These are phyloP conservation scores for Begonia masoniana DNA, from an alignment of 306 rosid genomes.

Conservation along the genomic window DNA sequence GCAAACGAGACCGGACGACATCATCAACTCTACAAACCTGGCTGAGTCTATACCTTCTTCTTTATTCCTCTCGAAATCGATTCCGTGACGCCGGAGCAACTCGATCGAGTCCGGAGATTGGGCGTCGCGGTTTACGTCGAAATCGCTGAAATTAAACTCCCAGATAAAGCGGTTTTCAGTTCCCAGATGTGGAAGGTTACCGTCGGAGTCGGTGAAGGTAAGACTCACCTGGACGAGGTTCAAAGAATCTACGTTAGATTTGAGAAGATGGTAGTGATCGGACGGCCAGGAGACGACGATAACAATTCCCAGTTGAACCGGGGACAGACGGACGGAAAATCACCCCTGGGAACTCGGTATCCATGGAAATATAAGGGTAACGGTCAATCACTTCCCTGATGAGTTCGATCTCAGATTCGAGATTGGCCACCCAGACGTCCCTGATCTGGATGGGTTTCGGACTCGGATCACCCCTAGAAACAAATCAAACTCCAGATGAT, in stretches of 20 bases:
- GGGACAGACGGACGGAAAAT: constrained; percentile 19
- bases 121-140: constrained; percentile 29
- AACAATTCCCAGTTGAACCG: constrained; percentile 7
- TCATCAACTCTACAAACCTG: constrained; percentile 36
- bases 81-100: constrained; percentile 54
- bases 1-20: constrained; percentile 51
- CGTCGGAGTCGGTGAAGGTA: constrained; percentile 45
- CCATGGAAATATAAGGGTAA: constrained; percentile 59
- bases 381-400: constrained; percentile 20
- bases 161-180: constrained; percentile 29
- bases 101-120: constrained; percentile 51
- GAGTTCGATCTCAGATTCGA: constrained; percentile 29
- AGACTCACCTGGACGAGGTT: constrained; percentile 67
- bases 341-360: constrained; percentile 67
- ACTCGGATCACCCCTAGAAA: too few relatives aligned
- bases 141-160: constrained; percentile 68
- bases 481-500: constrained; percentile 2
- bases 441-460: constrained; percentile 31
- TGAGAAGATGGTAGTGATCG: constrained; percentile 46
- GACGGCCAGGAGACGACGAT: constrained; percentile 24
- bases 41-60: constrained; percentile 27
- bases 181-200: constrained; percentile 58
- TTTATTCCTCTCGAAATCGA: constrained; percentile 39
- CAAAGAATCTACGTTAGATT: constrained; percentile 66
- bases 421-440: constrained; percentile 53